These are phyloP conservation scores for Protea cynaroides DNA, from an alignment of 164 flowering plant genomes.

Conservation along the genomic window DNA sequence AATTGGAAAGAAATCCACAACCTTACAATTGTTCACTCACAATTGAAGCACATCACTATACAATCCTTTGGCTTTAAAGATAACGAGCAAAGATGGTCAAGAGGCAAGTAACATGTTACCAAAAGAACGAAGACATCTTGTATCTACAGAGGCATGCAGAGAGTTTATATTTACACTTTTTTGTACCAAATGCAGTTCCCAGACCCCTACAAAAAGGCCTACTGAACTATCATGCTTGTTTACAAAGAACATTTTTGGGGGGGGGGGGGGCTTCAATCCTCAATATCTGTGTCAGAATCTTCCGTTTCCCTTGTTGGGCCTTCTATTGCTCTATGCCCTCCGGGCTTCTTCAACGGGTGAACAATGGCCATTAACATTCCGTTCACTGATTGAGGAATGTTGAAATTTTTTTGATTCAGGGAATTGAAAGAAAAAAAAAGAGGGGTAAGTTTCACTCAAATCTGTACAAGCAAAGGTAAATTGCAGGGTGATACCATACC, in stretches of 20 bases:
- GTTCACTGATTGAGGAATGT: constrained; percentile 2
- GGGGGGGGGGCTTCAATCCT: background rate
- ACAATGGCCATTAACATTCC: background rate
- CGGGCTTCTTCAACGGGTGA: background rate
- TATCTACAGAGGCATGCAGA: too few species aligned
- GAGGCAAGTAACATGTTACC: too few species aligned
- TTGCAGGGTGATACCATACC: constrained; percentile 4
- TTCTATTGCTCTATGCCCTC: background rate
- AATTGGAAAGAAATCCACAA: too few species aligned
- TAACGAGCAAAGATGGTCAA: too few species aligned
- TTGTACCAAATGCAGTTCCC: background rate
- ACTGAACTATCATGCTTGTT: background rate
- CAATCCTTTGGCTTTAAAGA: too few species aligned
- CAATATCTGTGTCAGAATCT: background rate
- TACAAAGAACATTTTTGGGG: background rate
- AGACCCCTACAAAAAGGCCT: background rate
- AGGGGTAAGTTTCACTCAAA: too few species aligned
- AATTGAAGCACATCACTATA: too few species aligned
- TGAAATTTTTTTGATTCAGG: background rate
- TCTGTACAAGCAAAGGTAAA: background rate
- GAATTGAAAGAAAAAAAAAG: background rate
- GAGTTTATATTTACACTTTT: too few species aligned
- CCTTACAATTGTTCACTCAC: too few species aligned
- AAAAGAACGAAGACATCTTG: too few species aligned
- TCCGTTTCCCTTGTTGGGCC: background rate